These are phyloP conservation scores for Cutaneotrichosporon cavernicola DNA, from an alignment of 1,284 basidiomycete genomes.

Conservation along the genomic window DNA sequence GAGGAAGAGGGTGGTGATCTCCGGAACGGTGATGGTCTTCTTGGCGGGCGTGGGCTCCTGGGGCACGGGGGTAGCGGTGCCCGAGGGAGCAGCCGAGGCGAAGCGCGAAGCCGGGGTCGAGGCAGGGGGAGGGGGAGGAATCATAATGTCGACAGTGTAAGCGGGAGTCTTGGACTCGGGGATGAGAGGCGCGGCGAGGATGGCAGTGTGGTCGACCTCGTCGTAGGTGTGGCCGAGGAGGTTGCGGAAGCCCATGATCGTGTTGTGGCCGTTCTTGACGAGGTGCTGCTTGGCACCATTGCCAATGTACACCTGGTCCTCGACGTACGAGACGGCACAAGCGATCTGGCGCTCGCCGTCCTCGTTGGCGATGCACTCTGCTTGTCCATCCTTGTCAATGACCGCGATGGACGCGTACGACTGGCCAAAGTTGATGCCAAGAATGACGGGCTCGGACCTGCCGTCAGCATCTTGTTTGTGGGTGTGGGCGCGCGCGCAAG, in stretches of 20 bases:
- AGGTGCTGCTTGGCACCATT: conserved; percentile 94
- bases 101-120: conserved; percentile 50
- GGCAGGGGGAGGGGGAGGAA: conserved; percentile 68
- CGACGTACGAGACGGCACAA: conserved; percentile 87
- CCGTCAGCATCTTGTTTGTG: conserved; percentile 6
- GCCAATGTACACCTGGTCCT: conserved; percentile 90
- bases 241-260: conserved; percentile 90
- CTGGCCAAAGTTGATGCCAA: conserved; percentile 98
- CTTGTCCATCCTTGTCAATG: conserved; percentile 89
- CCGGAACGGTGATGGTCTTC: conserved; percentile 76
- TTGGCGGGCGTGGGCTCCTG: conserved; percentile 73
- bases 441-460: conserved; percentile 52
- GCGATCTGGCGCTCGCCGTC: conserved; percentile 98
- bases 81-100: conserved; percentile 58
- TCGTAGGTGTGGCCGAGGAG: conserved; percentile 79
- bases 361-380: conserved; percentile 96
- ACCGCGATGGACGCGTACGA: conserved; percentile 93
- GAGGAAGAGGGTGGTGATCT: conserved; percentile 84
- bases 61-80: conserved; percentile 64
- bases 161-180: conserved; percentile 74
- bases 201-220: conserved; percentile 54
- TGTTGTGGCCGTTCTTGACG: conserved; percentile 92
- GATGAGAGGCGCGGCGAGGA: conserved; percentile 57
- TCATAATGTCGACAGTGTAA: conserved; percentile 79
- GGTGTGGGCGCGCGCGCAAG: not conserved